Percentiles rank a stretch among this genome's conserved stretches.
Conservation (phyloP, 2,329 filamentous ascomycete genomes). For the Kalmusia sp. region DNA sequence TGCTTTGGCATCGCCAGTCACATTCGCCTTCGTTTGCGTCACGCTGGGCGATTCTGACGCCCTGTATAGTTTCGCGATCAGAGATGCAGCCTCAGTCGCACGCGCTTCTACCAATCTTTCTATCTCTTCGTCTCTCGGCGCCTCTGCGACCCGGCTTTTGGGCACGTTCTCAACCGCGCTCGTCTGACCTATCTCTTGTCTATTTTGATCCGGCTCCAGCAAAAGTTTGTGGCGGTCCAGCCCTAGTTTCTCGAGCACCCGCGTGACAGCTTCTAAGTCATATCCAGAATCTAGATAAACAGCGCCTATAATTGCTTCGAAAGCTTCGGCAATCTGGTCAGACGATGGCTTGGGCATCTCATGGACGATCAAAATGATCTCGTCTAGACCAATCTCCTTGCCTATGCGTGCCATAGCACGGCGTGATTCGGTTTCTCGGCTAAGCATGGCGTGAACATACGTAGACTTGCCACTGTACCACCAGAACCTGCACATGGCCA, state of each 20-base stretch:
- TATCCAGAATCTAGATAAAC: constrained; percentile 27
- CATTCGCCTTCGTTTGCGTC: too few species aligned
- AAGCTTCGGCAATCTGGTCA: constrained; percentile 22
- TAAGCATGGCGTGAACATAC: not conserved
- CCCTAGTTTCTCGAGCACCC: constrained; percentile 13
- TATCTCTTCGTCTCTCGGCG: too few species aligned
- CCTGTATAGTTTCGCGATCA: too few species aligned
- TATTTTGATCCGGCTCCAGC: constrained; percentile 10
- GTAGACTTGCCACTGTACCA: constrained; percentile 18
- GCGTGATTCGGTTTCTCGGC: constrained; percentile 7
- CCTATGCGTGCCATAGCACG: constrained; percentile 12
- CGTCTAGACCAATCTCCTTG: constrained; percentile 14
- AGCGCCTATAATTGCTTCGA: constrained; percentile 33
- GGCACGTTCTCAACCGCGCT: not conserved
- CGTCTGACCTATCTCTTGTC: not conserved
- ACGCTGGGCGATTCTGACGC: too few species aligned
- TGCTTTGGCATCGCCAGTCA: too few species aligned
- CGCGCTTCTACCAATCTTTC: too few species aligned
- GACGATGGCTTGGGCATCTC: too few species aligned
- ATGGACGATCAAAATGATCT: constrained; percentile 7
- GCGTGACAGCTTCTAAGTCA: constrained; percentile 12
- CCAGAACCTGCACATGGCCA: constrained; percentile 26
- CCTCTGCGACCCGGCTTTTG: too few species aligned
- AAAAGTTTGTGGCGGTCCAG: constrained; percentile 18
- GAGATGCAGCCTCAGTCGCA: too few species aligned